Evolutionary conservation across 768 basidiomycete species (phyloP), one percentile per base, ranked within the genome.

Genomic region (Termitomyces sp.): DNA sequence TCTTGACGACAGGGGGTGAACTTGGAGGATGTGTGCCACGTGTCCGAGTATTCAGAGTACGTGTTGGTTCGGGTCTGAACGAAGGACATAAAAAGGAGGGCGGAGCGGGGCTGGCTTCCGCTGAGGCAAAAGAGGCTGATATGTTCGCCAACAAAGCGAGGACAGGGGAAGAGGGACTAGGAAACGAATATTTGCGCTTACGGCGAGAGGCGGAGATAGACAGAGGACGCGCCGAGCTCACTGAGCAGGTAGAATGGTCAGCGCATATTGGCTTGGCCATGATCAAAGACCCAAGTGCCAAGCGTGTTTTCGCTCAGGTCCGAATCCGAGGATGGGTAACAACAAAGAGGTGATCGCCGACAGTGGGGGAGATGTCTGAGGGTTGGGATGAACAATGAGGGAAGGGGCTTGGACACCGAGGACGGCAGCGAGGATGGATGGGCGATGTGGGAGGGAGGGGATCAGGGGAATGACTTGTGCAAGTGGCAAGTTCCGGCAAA

Each of bases 31-130:
- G 48, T 48, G 58, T 26, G 44, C 30, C 37, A 51, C 53, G 59
- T 35, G 58, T 12, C 9, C 35, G 41, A 26, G 48, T 35, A 28
- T 42, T 38, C 45, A 48, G 54, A 6, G 54, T 21, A 24, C 44
- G 19, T 42, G 53, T 28, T 60, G 30, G 40, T 37, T 69, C 56
- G 45, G 56, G 56, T 32, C 64, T 67, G 58, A 80, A 65, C 21
- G 72, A 74, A 1, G 84, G 86, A 58, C 84, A 87, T 42, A 86
- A 76, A 60, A 87, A 87, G 51, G 75, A 59, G n/a, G 78, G 83
- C 1, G 83, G 82, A 22, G 73, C 67, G 8, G 84, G 83, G 55
- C 73, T 73, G 45, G 74, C 80, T 62, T 77, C 68, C 40, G 69
- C 81, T 3, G 72, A 57, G 26, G 76, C 63, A n/a, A 77, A 68